A percentile compares a stretch with the other conserved stretches of the same genome.
Conservation (phyloP, 306 rosid species). For the Cucumis cinereus region DNA sequence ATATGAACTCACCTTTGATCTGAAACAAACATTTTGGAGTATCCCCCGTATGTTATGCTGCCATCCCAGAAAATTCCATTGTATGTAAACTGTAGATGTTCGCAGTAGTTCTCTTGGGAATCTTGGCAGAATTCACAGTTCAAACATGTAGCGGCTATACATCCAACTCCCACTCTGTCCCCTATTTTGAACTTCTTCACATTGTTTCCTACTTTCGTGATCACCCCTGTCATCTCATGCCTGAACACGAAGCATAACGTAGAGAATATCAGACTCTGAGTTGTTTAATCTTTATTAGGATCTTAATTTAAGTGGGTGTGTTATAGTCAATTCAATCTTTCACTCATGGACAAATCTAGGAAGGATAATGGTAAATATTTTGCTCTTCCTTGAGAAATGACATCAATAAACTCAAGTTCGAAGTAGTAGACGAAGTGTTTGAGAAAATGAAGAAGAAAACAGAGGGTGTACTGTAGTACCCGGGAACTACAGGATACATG, state of each 20-base stretch:
- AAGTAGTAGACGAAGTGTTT: not conserved
- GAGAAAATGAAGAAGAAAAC: not conserved
- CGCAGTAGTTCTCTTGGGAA: slow-evolving; percentile 55
- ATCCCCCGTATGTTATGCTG: slow-evolving; percentile 69
- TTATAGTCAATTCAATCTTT: too few species aligned
- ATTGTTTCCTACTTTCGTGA: slow-evolving; percentile 49
- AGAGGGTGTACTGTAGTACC: slow-evolving; percentile 20
- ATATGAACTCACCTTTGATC: slow-evolving; percentile 34
- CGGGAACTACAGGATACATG: slow-evolving; percentile 67
- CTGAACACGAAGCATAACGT: slow-evolving; percentile 1
- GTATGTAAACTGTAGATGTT: slow-evolving; percentile 25
- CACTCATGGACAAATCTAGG: too few species aligned
- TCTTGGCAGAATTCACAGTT: slow-evolving; percentile 39
- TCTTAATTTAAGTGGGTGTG: too few species aligned
- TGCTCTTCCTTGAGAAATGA: too few species aligned
- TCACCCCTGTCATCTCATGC: slow-evolving; percentile 58
- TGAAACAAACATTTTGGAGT: slow-evolving; percentile 44
- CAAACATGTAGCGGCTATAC: slow-evolving; percentile 57
- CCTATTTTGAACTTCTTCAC: slow-evolving; percentile 48
- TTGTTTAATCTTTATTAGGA: too few species aligned
- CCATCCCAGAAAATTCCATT: slow-evolving; percentile 84
- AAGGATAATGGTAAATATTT: too few species aligned
- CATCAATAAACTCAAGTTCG: not conserved
- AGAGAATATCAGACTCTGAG: not conserved
- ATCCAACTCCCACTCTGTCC: slow-evolving; percentile 66